Evolutionary conservation across 2,329 filamentous ascomycete genomes (phyloP), one percentile per base, ranked within the genome.

Genomic region (Epichloe typhina): DNA sequence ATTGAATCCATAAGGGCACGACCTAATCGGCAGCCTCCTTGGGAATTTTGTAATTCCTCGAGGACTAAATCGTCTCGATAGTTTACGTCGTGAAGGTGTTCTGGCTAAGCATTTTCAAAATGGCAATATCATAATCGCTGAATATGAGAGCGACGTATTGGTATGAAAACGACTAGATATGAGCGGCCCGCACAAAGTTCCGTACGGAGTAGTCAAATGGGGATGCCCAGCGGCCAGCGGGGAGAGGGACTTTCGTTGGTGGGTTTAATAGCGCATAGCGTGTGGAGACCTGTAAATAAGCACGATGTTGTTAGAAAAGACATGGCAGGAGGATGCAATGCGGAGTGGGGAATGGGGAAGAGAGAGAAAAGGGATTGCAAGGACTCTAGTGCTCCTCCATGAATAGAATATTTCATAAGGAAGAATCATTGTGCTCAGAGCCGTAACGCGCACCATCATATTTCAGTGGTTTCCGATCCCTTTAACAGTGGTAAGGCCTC

Each of bases 1-100:
- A 46, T 46, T n/a, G 43, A 23, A 46, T 55, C 53, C 55, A 53
- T 53, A 42, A 50, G 45, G 36, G 33, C 17, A 37, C 36, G 33
- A 33, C 48, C 36, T 23, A 11, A 15, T 37, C 48, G 21, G 38
- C n/a, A 41, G 48, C 37, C 47, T 35, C 26, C 17, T 45, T 40
- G 11, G 40, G 40, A 31, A 8, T 17, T 31, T 2, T 49, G n/a
- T 17, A 26, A 36, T 19, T 13, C 31, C 50, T 49, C 38, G 38
- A 49, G 37, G 31, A 33, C 15, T 19, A 13, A 15, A 21, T 17
- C 13, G 31, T 36, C 19, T 36, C 35, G 36, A 40, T 36, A 33
- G 19, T 49, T 43, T 21, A 50, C 36, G 47, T 15, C 3, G 42
- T 45, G n/a, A 42, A 17, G 43, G 21, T 33, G 26, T 21, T 38